Percentiles rank a stretch among this genome's conserved stretches.
phyloP scores from a whole-genome alignment of 2,329 filamentous ascomycete species.

The Aspergillus sp. region DNA sequence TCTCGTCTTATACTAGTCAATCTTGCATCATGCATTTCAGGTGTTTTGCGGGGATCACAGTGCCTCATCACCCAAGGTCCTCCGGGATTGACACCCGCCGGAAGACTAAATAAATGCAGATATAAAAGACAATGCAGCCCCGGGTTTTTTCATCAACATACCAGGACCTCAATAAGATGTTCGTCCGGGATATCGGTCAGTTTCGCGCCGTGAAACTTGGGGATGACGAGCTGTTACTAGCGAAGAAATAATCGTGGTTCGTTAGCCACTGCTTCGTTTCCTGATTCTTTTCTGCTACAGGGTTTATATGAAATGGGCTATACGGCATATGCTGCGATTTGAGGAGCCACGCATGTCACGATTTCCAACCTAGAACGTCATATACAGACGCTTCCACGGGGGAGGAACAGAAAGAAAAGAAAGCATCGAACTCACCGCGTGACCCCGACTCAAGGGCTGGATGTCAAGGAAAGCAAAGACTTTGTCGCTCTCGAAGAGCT shows the following conservation, averaged over 20 bases:
- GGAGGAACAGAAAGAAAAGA: slow-evolving; percentile 4
- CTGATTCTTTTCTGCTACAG: not conserved
- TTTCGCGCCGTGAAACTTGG: slow-evolving; percentile 88
- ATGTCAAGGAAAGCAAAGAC: slow-evolving; percentile 95
- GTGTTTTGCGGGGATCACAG: not conserved
- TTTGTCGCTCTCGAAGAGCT: slow-evolving; percentile 91
- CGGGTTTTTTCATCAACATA: slow-evolving; percentile 31
- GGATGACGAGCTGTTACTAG: slow-evolving; percentile 71
- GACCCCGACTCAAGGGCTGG: slow-evolving; percentile 76
- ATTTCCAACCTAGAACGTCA: no score
- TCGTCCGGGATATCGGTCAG: slow-evolving; percentile 90
- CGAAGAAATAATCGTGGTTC: not conserved
- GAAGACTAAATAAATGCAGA: slow-evolving; percentile 1
- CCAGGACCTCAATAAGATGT: slow-evolving; percentile 70
- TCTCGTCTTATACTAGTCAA: not conserved
- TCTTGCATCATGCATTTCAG: not conserved
- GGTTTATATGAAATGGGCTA: not conserved
- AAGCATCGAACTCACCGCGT: slow-evolving; percentile 58
- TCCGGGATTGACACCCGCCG: slow-evolving; percentile 7
- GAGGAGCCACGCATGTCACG: not conserved
- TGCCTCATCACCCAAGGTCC: slow-evolving; percentile 16
- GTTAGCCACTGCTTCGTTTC: slow-evolving; percentile 6
- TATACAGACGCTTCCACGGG: not conserved
- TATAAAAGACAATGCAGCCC: not conserved
- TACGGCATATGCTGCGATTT: no score